Evolutionary conservation across 108 stramenopile genomes (phyloP), one percentile per base, ranked within the genome.

Genomic region (Chaetoceros tenuissimus): DNA sequence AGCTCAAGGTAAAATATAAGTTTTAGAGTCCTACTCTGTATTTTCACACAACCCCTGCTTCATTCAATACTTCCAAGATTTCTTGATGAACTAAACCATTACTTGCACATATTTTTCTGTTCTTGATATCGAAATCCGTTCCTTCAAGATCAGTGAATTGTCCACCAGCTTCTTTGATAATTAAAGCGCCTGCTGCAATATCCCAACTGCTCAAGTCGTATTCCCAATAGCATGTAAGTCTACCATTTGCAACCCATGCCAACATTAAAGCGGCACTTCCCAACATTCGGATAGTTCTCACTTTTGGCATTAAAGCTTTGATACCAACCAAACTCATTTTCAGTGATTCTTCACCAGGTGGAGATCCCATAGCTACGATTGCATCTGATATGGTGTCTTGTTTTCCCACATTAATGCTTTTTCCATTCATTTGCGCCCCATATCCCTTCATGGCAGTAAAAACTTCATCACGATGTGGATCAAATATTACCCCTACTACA

Each of bases 201-300:
- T 96, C 96, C 94, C 96, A 97, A 10, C 78, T 73, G 63, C 79
- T 81, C 51, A 94, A 66, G 51, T 97, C 96, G 51, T 77, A 77
- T 48, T 74, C 76, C 74, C 78, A 87, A 71, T 87, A 83, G 26
- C 80, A 73, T 20, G 83, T 75, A 55, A 86, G 48, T 27, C 94
- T 66, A 8, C 94, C 96, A 62, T 71, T 62, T 1, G 92, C 94
- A 22, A 92, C 83, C 89, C 89, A 95, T 21, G 92, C 82, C 21
- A 93, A 58, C 81, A 87, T 88, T 27, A 97, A 48, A 16, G 96
- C 94, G 13, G 92, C 84, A 26, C 57, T 67, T 13, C 86, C 93
- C 20, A 94, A 57, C 81, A 92, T 87, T 16, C 95, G 80, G 13
- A 91, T 67, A 10, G 80, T 68, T 46, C 89, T 57, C 5, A 85